Percentiles rank a stretch among this genome's conserved stretches.
phyloP scores from a whole-genome alignment of 2,329 filamentous ascomycete genomes.

The Paramyrothecium roridum region DNA sequence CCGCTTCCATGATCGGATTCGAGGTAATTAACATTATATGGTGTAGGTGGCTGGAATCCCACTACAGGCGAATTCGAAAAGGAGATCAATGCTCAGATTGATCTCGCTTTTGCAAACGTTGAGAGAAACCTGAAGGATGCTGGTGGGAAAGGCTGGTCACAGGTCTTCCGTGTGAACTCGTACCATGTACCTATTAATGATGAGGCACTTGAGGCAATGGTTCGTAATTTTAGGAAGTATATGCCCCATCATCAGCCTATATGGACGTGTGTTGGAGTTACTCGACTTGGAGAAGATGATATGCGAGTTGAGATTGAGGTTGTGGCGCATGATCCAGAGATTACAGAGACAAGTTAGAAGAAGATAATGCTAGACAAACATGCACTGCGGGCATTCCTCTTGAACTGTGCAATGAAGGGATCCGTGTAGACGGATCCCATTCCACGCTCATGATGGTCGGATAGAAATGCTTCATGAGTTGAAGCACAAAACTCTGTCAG shows the following conservation, averaged over 20 bases:
- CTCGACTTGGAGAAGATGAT: slow-evolving; percentile 38
- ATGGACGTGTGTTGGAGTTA: slow-evolving; percentile 52
- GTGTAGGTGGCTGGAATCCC: slow-evolving; percentile 31
- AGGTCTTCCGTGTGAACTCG: slow-evolving; percentile 47
- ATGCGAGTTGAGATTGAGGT: slow-evolving; percentile 62
- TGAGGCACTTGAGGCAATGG: slow-evolving; percentile 36
- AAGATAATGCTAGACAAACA: no score
- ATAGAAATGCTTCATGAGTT: no score
- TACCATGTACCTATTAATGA: slow-evolving; percentile 41
- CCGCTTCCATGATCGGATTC: background rate
- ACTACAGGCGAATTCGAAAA: slow-evolving; percentile 9
- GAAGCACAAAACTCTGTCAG: no score
- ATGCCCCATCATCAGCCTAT: slow-evolving; percentile 50
- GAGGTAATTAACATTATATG: background rate
- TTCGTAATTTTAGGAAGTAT: slow-evolving; percentile 44
- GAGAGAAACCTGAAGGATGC: slow-evolving; percentile 47
- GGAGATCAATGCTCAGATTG: slow-evolving; percentile 42
- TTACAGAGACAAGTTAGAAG: background rate
- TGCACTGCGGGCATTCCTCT: no score
- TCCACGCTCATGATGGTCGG: no score
- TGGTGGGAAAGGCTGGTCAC: slow-evolving; percentile 53
- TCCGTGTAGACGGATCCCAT: no score
- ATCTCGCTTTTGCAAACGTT: slow-evolving; percentile 54
- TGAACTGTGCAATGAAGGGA: no score
- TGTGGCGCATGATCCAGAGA: slow-evolving; percentile 39